Conservation (phyloP, 2,329 filamentous ascomycete genomes). For the Chrysoporthe cubensis region DNA sequence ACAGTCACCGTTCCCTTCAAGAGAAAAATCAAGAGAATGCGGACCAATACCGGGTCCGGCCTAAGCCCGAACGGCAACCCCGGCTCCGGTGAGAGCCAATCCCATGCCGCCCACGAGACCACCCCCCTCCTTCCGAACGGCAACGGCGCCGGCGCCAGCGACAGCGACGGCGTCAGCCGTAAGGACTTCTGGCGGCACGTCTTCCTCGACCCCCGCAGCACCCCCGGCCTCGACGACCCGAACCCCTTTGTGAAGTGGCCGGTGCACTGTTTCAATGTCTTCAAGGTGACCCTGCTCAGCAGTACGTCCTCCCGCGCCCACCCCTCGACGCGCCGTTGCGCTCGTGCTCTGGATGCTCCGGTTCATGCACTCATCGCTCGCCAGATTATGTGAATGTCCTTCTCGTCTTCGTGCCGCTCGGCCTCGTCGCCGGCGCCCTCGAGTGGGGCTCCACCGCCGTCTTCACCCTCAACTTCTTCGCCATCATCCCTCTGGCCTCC, state of each 20-base stretch:
- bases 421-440: slow-evolving; percentile 67
- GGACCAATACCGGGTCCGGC: slow-evolving; percentile 15
- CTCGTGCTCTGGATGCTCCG: neutral
- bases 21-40: slow-evolving; percentile 20
- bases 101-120: slow-evolving; percentile 37
- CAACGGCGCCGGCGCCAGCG: slow-evolving; percentile 17
- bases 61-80: slow-evolving; percentile 1
- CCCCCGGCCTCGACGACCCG: slow-evolving; percentile 55
- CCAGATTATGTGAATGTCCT: slow-evolving; percentile 68
- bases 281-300: slow-evolving; percentile 61
- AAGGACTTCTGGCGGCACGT: slow-evolving; percentile 39
- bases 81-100: slow-evolving; percentile 8
- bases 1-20: slow-evolving; percentile 26
- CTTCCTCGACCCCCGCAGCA: slow-evolving; percentile 54
- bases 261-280: slow-evolving; percentile 57
- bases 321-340: neutral
- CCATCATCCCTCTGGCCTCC: slow-evolving; percentile 76
- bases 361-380: slow-evolving; percentile 17
- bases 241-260: slow-evolving; percentile 50
- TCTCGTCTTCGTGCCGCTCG: slow-evolving; percentile 74
- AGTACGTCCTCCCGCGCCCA: slow-evolving; percentile 49
- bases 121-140: slow-evolving; percentile 47
- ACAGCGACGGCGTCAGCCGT: slow-evolving; percentile 30
- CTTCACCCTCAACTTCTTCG: slow-evolving; percentile 79
- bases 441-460: slow-evolving; percentile 69